Evolutionary conservation across 208 protist species (phyloP), one percentile per base, ranked within the genome.

Genomic region (Crithidia expoeki): DNA sequence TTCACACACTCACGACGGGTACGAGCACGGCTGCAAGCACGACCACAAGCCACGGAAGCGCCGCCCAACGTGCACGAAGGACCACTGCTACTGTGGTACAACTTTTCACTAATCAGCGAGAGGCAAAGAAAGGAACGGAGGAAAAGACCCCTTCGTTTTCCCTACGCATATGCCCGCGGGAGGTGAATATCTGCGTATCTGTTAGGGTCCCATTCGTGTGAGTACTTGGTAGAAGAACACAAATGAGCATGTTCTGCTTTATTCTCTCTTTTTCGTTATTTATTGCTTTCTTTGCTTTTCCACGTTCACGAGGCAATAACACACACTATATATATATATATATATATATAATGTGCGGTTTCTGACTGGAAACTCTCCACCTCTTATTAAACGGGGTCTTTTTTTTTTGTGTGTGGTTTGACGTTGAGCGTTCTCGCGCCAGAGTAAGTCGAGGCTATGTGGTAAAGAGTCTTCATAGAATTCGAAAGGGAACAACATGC

Each of bases 11-110:
- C 47, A 77, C 19, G 53, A 66, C 25, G 64, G 52, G 9, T 34
- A 64, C 38, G 50, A 19, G 28, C 56, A 72, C 32, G 61, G 25
- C 30, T 65, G 56, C 53, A 6, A 5, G 49, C 32, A 69, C n/a
- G 53, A 66, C 28, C 50, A 67, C 21, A 47, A 36, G 14, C 3
- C 52, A 16, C 72, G 51, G 21, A 46, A 62, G 56, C 72, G 49
- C 27, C 67, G 69, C n/a, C 80, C 70, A 0, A 73, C 65, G 17
- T 94, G 85, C 62, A 91, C 83, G 12, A 85, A 83, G 65, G 81
- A 92, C 12, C 79, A 88, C 62, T 91, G 85, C 63, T 89, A 88
- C 74, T 94, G 88, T 59, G 83, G 70, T 9, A 94, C 88, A 17
- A 79, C 81, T 0, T 94, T 94, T 67, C 83, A 89, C 56, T 94